Evolutionary conservation across 1,139 yeast species (phyloP), one percentile per base, ranked within the genome.

Genomic region (Torulaspora globosa): DNA sequence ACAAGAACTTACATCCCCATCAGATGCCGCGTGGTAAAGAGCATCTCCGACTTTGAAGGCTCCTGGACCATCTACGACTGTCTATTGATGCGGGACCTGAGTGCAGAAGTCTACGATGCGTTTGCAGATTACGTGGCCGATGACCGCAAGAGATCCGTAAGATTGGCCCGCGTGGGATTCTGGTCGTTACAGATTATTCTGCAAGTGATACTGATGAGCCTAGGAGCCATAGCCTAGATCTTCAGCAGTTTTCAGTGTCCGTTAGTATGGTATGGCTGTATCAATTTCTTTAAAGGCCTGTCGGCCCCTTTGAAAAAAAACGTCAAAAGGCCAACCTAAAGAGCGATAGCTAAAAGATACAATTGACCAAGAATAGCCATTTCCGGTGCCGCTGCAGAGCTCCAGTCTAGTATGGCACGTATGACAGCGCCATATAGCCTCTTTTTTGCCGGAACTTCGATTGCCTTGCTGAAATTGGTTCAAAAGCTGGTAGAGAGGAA

Each of bases 41-140:
- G 79, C 43, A 69, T 88, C 24, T 71, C 73, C 30, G 97, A 92
- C 60, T 92, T 92, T 62, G 89, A 86, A 58, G 98, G 98, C 0
- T 80, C 96, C 4, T 92, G 98, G 98, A 92, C 98, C 1, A 75
- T 89, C 5, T 92, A 89, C 65, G 98, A 92, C 63, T 84, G 95
- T 29, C 73, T 84, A 47, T 71, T 92, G 50, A 88, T 92, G 96
- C 95, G 86, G 60, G 97, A 90, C 60, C 75, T 94, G 45, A 84
- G 94, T 30, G 83, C 83, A 36, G 95, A 87, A 57, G 95, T 90
- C 2, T 90, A 90, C 65, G 92, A 88, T 57, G 90, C 92, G 31
- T 89, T 92, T 67, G 96, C 82, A 3, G 78, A 82, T 43, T 90
- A 89, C 59, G 95, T 88, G 23, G 84, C 84, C 12, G 94, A 92